Evolutionary conservation across 163 green algal genomes (phyloP).

Genomic region (Chloroidium sp.): DNA sequence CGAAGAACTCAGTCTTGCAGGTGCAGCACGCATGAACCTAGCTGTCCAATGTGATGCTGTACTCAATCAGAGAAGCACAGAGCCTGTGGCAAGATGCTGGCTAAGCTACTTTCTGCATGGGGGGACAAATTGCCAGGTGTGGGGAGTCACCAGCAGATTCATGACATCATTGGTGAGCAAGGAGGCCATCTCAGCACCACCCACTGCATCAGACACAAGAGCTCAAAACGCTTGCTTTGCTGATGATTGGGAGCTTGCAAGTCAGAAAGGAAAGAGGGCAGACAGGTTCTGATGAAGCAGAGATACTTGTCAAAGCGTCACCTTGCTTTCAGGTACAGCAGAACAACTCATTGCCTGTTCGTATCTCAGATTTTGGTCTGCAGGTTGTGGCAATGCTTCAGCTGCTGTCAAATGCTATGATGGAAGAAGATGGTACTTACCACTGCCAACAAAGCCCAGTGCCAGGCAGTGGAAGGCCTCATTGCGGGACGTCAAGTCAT

Average conservation of each 20-base stretch:
- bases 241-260: too few species aligned
- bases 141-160: slow-evolving; percentile 65
- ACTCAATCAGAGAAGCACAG: too few species aligned
- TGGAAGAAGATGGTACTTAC: slow-evolving; percentile 28
- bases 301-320: too few species aligned
- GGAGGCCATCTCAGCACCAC: slow-evolving; percentile 88
- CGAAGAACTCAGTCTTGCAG: too few species aligned
- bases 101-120: too few species aligned
- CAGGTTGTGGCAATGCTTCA: not conserved
- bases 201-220: slow-evolving; percentile 54
- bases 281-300: too few species aligned
- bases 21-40: too few species aligned
- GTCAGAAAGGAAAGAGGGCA: too few species aligned
- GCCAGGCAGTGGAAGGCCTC: slow-evolving; percentile 94
- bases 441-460: slow-evolving; percentile 83
- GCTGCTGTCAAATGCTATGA: not conserved
- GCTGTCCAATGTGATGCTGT: too few species aligned
- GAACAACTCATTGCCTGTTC: not conserved
- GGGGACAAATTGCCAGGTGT: not conserved
- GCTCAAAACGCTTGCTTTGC: too few species aligned
- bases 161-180: slow-evolving; percentile 86
- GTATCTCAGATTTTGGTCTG: not conserved
- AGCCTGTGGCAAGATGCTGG: too few species aligned
- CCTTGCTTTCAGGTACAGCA: too few species aligned
- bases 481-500: slow-evolving; percentile 89